A percentile compares a stretch with the other conserved stretches of the same genome.
Conservation (phyloP, 1,284 basidiomycete species). For the Singerocomus inundabilis region DNA sequence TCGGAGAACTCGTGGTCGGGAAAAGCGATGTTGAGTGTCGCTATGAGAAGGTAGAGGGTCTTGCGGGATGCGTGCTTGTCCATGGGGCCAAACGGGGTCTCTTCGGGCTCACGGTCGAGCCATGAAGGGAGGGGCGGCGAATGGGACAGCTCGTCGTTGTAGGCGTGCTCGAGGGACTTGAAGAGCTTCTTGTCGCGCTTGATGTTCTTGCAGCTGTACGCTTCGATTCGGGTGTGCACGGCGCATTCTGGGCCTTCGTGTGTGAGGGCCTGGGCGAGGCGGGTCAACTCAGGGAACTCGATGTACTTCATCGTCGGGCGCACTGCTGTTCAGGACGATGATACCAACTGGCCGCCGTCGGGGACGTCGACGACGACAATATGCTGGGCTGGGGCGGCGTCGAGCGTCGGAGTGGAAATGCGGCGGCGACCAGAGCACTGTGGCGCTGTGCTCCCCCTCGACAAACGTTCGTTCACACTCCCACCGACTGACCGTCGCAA, state of each 20-base stretch:
- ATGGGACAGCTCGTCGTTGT: conserved; percentile 73
- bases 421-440: neutral
- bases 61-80: conserved; percentile 77
- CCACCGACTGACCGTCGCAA: too few species aligned
- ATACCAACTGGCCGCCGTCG: too few species aligned
- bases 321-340: neutral
- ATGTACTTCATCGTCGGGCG: conserved; percentile 79
- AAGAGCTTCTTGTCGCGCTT: conserved; percentile 97
- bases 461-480: conserved; percentile 11
- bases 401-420: conserved; percentile 21
- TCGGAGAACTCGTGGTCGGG: conserved; percentile 97
- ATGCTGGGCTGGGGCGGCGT: neutral
- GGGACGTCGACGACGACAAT: conserved; percentile 1
- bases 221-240: conserved; percentile 92
- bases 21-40: conserved; percentile 95
- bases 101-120: conserved; percentile 68
- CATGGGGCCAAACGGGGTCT: conserved; percentile 77
- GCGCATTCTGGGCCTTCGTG: conserved; percentile 87
- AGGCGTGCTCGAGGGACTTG: conserved; percentile 85
- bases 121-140: conserved; percentile 70
- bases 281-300: conserved; percentile 77
- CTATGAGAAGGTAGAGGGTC: conserved; percentile 92
- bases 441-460: conserved; percentile 8
- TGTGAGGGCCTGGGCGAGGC: conserved; percentile 79
- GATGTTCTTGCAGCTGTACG: conserved; percentile 97